Evolutionary conservation across 2,329 filamentous ascomycete genomes (phyloP), one percentile per base, ranked within the genome.

Genomic region (Botryotinia narcissicola): DNA sequence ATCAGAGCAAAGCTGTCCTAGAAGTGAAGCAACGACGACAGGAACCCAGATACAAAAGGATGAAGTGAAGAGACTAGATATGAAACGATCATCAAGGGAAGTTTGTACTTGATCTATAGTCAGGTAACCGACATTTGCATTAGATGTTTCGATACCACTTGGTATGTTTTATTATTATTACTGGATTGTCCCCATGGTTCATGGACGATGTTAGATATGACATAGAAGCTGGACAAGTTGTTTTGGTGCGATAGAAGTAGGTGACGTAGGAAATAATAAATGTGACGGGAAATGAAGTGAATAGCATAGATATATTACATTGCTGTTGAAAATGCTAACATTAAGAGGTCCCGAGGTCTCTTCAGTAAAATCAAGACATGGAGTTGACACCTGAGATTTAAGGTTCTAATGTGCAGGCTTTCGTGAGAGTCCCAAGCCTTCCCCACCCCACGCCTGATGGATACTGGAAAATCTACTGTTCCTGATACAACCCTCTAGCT

Each of bases 1-100:
- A 77, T 90, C 90, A 14, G 91, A 82, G 59, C 85, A 88, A 2
- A 90, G 82, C 0, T 90, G 82, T 16, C 88, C 89, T 9, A 90
- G 83, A 25, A 90, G 74, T 6, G 86, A 82, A 22, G 86, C 85
- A 0, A 87, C 78, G 22, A 85, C 78, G 3, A 86, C 86, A 71
- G 86, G 86, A 86, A 86, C 87, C 83, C 87, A 87, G 74, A 90
- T 83, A 5, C 86, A 84, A 48, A 87, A 85, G 16, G 90, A 82
- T 0, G 89, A 89, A 70, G 89, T 90, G 76, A 18, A 16, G 51
- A 54, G 8, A 6, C 25, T 7, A 54, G 4, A 54, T 54, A 6
- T 6, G 5, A 54, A n/a, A 14, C 4, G 25, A 14, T 9, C 12
- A 54, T 54, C 12, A 5, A 54, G 10, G 25, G 48, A 29, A 0